A percentile compares a stretch with the other conserved stretches of the same genome.
phyloP scores from a whole-genome alignment of 495 filamentous ascomycete genomes.

The Trichoderma virens region DNA sequence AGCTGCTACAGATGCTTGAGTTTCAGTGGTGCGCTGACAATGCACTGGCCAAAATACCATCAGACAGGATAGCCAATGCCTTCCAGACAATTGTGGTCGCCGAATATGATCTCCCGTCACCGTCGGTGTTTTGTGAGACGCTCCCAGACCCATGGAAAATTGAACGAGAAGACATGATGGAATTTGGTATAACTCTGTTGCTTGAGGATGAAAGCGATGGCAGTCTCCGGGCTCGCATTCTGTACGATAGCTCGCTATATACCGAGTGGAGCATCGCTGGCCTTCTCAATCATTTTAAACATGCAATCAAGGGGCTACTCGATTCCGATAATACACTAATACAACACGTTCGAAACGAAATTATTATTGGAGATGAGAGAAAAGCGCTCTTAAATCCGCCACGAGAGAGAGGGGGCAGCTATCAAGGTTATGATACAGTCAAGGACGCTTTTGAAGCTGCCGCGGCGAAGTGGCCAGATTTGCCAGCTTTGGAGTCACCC shows the following conservation, averaged over 20 bases:
- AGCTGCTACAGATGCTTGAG: not conserved
- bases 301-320: not conserved
- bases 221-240: not conserved
- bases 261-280: not conserved
- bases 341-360: not conserved
- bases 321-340: not conserved
- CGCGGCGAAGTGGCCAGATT: constrained; percentile 13
- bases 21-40: not conserved
- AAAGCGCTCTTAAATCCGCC: not conserved
- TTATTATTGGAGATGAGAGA: not conserved
- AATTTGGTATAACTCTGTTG: not conserved
- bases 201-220: not conserved
- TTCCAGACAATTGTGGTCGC: not conserved
- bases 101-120: not conserved
- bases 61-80: not conserved
- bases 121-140: not conserved
- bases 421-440: not conserved
- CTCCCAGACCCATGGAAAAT: not conserved
- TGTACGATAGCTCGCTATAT: not conserved
- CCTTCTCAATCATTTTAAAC: not conserved
- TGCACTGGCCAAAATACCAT: not conserved
- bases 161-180: not conserved
- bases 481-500: constrained; percentile 12
- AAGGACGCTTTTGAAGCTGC: constrained; percentile 12
- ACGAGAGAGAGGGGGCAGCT: not conserved